phyloP scores from a whole-genome alignment of 768 basidiomycete species.

The Russula olivacea region DNA sequence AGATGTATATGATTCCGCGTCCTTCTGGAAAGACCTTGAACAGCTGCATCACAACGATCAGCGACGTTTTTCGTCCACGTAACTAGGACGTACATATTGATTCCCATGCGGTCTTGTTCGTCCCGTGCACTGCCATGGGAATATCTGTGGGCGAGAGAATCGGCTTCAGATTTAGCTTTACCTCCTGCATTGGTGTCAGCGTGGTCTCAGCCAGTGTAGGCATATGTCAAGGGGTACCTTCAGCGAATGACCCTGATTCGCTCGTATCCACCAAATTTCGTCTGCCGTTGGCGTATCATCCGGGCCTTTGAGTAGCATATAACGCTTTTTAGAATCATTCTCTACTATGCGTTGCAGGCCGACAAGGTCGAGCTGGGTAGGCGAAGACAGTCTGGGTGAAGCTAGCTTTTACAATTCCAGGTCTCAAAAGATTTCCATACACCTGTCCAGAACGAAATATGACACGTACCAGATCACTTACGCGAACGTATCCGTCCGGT shows the following conservation, averaged over 20 bases:
- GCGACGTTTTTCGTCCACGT: neutral
- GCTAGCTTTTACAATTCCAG: constrained; percentile 45
- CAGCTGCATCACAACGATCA: constrained; percentile 38
- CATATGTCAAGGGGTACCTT: constrained; percentile 41
- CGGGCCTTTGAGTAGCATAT: constrained; percentile 47
- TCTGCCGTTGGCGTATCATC: constrained; percentile 30
- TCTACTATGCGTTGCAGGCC: constrained; percentile 58
- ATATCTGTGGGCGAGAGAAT: constrained; percentile 56
- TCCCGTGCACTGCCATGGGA: constrained; percentile 82
- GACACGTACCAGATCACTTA: constrained; percentile 73
- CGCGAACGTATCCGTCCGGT: constrained; percentile 77
- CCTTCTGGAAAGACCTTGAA: constrained; percentile 77
- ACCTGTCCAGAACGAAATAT: neutral
- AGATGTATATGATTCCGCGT: constrained; percentile 88
- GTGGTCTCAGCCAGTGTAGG: neutral
- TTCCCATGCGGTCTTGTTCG: constrained; percentile 62
- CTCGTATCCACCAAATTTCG: constrained; percentile 77
- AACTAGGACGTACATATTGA: constrained; percentile 47
- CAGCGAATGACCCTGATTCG: constrained; percentile 87
- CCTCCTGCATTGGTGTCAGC: constrained; percentile 40
- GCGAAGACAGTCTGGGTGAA: constrained; percentile 51
- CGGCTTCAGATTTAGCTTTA: constrained; percentile 61
- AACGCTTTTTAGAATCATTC: constrained; percentile 62
- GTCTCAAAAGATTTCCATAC: constrained; percentile 5
- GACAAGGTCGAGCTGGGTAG: constrained; percentile 45